Evolutionary conservation across 2,329 filamentous ascomycete genomes (phyloP).

Genomic region (Fusarium buxicola): DNA sequence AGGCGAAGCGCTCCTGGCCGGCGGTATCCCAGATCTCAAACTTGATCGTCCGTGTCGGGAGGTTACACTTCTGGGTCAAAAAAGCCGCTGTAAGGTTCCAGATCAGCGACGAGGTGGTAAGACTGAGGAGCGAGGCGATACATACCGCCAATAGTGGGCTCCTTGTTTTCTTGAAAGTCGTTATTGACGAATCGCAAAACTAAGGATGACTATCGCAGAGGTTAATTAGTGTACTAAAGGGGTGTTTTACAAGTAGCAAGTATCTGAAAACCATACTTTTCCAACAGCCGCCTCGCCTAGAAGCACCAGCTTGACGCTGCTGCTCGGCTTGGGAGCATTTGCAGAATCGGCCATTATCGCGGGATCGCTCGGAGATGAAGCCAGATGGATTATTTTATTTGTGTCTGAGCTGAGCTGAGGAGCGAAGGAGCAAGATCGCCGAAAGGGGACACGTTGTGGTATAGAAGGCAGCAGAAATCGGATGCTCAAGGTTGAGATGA

Average conservation of each 20-base stretch:
- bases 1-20: conserved; percentile 96
- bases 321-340: conserved; percentile 90
- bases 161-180: conserved; percentile 99
- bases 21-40: conserved; percentile 99
- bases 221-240: conserved; percentile 40
- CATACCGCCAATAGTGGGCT: conserved; percentile 97
- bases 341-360: conserved; percentile 58
- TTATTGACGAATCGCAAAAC: conserved; percentile 99
- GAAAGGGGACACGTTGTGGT: conserved; percentile 15
- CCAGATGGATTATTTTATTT: conserved; percentile 8
- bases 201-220: conserved; percentile 80
- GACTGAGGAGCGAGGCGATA: conserved; percentile 31
- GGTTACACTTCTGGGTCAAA: conserved; percentile 97
- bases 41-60: conserved; percentile 91
- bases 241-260: not conserved
- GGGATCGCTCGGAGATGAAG: conserved; percentile 33
- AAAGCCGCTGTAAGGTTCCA: conserved; percentile 78
- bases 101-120: conserved; percentile 27
- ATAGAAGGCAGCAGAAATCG: conserved; percentile 9
- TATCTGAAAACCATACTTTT: conserved; percentile 74
- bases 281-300: conserved; percentile 97
- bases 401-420: conserved; percentile 2
- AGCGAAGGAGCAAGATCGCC: conserved; percentile 10
- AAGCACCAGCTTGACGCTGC: conserved; percentile 99
- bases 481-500: conserved; percentile 11